Percentiles rank a stretch among this genome's conserved stretches.
These are phyloP conservation scores for Dryadomyces quercivorus DNA, from an alignment of 2,329 filamentous ascomycete genomes.

Conservation along the genomic window DNA sequence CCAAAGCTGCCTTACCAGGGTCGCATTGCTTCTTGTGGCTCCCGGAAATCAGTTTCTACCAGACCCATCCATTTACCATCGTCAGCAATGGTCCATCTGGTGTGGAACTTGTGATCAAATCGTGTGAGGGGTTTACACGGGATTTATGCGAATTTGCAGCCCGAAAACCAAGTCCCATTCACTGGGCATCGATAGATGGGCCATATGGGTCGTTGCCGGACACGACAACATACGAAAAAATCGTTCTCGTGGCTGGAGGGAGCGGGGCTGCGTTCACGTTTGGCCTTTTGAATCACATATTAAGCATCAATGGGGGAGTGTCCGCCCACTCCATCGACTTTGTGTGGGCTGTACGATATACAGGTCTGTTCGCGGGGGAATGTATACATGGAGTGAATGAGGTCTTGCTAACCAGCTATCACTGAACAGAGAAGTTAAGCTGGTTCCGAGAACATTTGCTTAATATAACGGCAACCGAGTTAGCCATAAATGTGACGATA, in stretches of 20 bases:
- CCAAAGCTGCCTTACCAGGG: background rate
- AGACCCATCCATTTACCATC: background rate
- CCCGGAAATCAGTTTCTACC: background rate
- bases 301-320: background rate
- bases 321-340: conserved; percentile 5
- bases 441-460: conserved; percentile 6
- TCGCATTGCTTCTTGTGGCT: conserved; percentile 1
- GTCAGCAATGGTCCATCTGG: background rate
- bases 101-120: background rate
- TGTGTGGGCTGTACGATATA: conserved; percentile 7
- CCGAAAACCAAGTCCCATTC: background rate
- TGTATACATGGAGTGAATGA: background rate
- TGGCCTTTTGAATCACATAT: conserved; percentile 3
- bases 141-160: background rate
- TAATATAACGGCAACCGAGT: background rate
- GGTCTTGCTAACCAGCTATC: background rate
- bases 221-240: conserved; percentile 1
- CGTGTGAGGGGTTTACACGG: background rate
- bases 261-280: conserved; percentile 9
- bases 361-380: background rate
- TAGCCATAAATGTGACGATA: conserved; percentile 1
- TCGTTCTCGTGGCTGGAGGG: conserved; percentile 8
- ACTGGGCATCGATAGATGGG: conserved; percentile 6
- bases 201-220: conserved; percentile 8
- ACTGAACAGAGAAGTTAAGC: background rate